phyloP scores from a whole-genome alignment of 805 yeast genomes.

The Myxozyma vanderwaltii region DNA sequence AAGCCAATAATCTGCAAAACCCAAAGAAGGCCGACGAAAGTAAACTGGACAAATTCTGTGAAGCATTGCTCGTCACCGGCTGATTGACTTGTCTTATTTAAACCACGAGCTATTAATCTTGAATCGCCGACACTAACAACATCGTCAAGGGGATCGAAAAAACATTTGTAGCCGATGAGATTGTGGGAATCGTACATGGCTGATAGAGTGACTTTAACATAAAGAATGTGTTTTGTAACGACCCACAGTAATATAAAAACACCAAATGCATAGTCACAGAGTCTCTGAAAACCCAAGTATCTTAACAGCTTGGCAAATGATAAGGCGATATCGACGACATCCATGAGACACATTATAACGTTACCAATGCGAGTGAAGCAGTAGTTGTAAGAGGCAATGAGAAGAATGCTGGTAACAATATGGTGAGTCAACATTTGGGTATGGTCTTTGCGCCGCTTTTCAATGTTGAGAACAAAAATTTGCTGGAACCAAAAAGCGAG shows the following conservation, averaged over 20 bases:
- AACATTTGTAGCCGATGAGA: constrained; percentile 44
- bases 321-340: constrained; percentile 72
- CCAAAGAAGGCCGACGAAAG: constrained; percentile 58
- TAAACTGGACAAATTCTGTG: constrained; percentile 40
- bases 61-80: constrained; percentile 42
- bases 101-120: neutral
- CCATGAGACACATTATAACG: constrained; percentile 77
- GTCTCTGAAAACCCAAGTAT: constrained; percentile 60
- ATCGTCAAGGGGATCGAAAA: constrained; percentile 23
- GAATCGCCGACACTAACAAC: constrained; percentile 21
- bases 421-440: constrained; percentile 88
- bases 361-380: constrained; percentile 79
- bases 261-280: constrained; percentile 71
- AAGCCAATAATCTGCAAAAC: constrained; percentile 66
- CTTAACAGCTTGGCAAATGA: constrained; percentile 75
- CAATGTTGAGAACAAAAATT: constrained; percentile 72
- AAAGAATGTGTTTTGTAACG: constrained; percentile 68
- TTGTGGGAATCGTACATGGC: constrained; percentile 51
- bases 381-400: constrained; percentile 70
- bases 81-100: constrained; percentile 11
- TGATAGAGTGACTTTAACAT: constrained; percentile 66
- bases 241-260: constrained; percentile 72
- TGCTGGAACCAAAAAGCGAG: constrained; percentile 83
- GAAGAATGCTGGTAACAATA: constrained; percentile 69
- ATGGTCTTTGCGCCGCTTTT: constrained; percentile 78